These are phyloP conservation scores for Miscanthus lutarioriparius DNA, from an alignment of 176 grass and related monocot species.

Conservation along the genomic window DNA sequence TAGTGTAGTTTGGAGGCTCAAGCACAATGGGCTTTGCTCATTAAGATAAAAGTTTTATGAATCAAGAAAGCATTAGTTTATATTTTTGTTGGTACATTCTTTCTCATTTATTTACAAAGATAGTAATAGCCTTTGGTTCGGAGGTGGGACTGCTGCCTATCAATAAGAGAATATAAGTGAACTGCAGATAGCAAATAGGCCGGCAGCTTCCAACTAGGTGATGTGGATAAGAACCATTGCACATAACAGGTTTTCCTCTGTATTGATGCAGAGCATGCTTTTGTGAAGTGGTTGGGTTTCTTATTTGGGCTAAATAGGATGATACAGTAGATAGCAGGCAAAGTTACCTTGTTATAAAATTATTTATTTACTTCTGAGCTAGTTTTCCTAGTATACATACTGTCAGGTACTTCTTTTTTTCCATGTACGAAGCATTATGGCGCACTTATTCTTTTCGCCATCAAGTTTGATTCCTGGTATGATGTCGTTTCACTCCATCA, in stretches of 20 bases:
- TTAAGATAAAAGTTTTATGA: not conserved
- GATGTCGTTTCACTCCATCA: not conserved
- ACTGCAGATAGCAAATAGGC: not conserved
- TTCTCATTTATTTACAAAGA: not conserved
- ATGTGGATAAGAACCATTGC: not conserved
- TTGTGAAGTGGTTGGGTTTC: not conserved
- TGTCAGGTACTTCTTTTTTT: not conserved
- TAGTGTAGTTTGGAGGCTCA: not conserved
- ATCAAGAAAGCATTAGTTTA: not conserved
- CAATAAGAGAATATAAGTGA: not conserved
- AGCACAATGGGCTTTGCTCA: not conserved
- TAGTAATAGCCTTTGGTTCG: slow-evolving; percentile 9
- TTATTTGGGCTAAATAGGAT: slow-evolving; percentile 13
- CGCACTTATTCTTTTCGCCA: not conserved
- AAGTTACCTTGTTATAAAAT: not conserved
- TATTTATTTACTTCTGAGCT: not conserved
- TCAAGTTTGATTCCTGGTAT: slow-evolving; percentile 20
- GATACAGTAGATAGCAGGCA: not conserved
- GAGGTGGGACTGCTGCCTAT: not conserved
- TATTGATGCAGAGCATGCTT: slow-evolving; percentile 19
- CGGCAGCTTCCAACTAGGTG: not conserved
- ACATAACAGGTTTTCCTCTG: not conserved
- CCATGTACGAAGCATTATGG: not conserved
- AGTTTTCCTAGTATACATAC: slow-evolving; percentile 20
- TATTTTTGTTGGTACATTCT: not conserved